phyloP scores from a whole-genome alignment of 352 stramenopile genomes.

The Phytophthora melonis region DNA sequence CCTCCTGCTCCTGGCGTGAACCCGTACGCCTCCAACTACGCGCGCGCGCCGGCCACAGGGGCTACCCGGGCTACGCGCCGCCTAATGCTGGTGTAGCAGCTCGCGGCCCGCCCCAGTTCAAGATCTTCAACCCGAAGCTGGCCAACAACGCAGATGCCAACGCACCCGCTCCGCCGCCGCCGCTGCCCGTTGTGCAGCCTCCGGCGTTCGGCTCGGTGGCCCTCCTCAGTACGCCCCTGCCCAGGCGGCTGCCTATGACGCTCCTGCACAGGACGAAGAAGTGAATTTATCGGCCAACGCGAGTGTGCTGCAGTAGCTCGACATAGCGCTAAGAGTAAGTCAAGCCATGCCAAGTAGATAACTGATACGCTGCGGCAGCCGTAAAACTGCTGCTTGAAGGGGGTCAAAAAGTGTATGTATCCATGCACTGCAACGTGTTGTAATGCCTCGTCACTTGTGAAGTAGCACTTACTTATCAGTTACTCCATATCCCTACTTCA shows the following conservation, averaged over 20 bases:
- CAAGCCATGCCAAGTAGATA: neutral
- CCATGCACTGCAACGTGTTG: neutral
- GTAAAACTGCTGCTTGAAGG: neutral
- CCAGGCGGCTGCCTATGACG: constrained; percentile 40
- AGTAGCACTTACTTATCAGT: neutral
- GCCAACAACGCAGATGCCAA: constrained; percentile 43
- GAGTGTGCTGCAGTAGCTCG: constrained; percentile 72
- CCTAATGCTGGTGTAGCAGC: constrained; percentile 40
- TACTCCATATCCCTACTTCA: neutral
- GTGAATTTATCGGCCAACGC: constrained; percentile 80
- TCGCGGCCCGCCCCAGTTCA: constrained; percentile 76
- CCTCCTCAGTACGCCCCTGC: constrained; percentile 23
- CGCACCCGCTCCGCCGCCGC: constrained; percentile 7
- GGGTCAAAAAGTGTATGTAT: neutral
- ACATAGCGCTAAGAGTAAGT: constrained; percentile 1
- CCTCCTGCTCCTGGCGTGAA: constrained; percentile 49
- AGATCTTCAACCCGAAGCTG: constrained; percentile 89
- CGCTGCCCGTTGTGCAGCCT: constrained; percentile 16
- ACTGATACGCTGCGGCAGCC: neutral
- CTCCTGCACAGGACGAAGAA: constrained; percentile 56
- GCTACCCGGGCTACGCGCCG: constrained; percentile 49
- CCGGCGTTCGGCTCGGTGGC: constrained; percentile 40
- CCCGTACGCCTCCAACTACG: constrained; percentile 63
- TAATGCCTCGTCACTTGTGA: neutral
- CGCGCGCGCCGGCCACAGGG: constrained; percentile 39